Conservation (phyloP, 805 yeast species). For the Ogataea saltuana region DNA sequence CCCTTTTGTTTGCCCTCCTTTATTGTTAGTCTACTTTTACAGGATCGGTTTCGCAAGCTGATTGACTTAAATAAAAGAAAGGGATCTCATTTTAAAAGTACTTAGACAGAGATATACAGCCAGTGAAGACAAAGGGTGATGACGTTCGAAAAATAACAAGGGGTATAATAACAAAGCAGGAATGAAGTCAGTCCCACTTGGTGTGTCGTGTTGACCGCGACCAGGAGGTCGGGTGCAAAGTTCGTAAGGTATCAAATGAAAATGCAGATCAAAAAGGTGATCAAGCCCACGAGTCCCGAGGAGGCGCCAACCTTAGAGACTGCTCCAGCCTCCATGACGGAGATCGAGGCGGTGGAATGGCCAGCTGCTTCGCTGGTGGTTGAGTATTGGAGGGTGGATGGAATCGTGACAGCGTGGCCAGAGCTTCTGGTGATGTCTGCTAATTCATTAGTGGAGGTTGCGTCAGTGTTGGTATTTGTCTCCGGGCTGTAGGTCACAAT, state of each 20-base stretch:
- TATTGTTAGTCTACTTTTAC: too few species aligned
- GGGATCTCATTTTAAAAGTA: too few species aligned
- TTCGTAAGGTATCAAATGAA: neutral
- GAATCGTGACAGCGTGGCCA: too few species aligned
- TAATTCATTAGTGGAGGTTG: neutral
- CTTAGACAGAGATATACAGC: too few species aligned
- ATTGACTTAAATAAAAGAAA: too few species aligned
- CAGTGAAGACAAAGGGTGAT: too few species aligned
- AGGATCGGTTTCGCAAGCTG: too few species aligned
- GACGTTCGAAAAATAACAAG: too few species aligned
- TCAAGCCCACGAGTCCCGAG: neutral
- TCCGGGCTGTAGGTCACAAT: neutral
- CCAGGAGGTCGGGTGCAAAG: neutral
- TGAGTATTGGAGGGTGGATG: conserved; percentile 2
- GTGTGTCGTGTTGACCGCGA: neutral
- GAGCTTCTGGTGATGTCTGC: neutral
- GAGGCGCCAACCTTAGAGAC: neutral
- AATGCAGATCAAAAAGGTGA: neutral
- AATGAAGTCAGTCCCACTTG: too few species aligned
- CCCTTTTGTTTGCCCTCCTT: too few species aligned
- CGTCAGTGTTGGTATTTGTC: neutral
- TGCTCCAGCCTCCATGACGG: conserved; percentile 1
- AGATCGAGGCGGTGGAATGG: neutral
- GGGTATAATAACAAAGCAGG: neutral
- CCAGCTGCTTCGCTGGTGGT: neutral